Percentiles rank a stretch among this genome's conserved stretches.
phyloP scores from a whole-genome alignment of 768 basidiomycete species.

The Filobasidium floriforme region DNA sequence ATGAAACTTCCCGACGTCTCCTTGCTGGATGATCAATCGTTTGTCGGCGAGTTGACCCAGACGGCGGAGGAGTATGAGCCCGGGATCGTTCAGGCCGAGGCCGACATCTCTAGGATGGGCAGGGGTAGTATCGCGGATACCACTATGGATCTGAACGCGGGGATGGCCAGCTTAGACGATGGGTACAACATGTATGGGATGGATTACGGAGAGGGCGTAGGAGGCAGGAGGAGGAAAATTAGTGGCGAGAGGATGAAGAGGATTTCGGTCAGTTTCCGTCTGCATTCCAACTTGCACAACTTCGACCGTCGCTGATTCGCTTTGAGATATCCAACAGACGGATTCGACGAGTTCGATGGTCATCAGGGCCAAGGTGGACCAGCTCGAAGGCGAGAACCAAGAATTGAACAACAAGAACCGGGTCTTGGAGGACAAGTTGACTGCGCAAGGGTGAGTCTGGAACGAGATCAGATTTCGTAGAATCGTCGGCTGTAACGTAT shows the following conservation, averaged over 20 bases:
- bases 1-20: slow-evolving; percentile 5
- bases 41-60: slow-evolving; percentile 1
- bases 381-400: neutral
- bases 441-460: neutral
- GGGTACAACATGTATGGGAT: neutral
- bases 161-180: neutral
- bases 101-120: slow-evolving; percentile 4
- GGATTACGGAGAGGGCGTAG: neutral
- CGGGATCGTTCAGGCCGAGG: neutral
- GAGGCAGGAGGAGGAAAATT: neutral
- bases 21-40: slow-evolving; percentile 4
- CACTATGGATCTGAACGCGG: neutral
- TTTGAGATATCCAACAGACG: neutral
- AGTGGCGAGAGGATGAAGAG: neutral
- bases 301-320: neutral
- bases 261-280: neutral
- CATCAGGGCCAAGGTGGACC: neutral
- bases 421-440: neutral
- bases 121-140: slow-evolving; percentile 5
- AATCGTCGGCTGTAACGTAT: neutral
- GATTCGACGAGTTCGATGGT: neutral
- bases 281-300: neutral
- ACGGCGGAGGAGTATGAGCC: neutral
- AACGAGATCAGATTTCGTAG: neutral
- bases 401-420: neutral